These are phyloP conservation scores for Ascochyta pisi DNA, from an alignment of 2,329 filamentous ascomycete genomes.

Conservation along the genomic window DNA sequence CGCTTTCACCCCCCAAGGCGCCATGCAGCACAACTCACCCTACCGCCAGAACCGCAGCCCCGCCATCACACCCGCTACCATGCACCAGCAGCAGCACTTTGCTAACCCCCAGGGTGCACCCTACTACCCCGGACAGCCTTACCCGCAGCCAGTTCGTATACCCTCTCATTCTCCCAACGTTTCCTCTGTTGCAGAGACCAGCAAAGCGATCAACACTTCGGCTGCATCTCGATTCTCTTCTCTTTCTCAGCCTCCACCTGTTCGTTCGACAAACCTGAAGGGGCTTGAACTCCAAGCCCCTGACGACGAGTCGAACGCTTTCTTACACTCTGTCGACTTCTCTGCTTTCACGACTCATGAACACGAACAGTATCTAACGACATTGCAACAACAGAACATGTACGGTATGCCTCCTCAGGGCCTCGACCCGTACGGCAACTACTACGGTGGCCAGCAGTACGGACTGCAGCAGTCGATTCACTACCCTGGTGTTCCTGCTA, in stretches of 20 bases:
- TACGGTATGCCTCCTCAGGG: conserved; percentile 61
- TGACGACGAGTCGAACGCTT: conserved; percentile 31
- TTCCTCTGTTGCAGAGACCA: conserved; percentile 24
- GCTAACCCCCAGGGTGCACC: conserved; percentile 65
- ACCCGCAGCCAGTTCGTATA: conserved; percentile 66
- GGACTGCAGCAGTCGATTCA: conserved; percentile 57
- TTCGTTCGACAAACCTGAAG: conserved; percentile 23
- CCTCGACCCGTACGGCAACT: conserved; percentile 51
- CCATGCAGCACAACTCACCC: conserved; percentile 64
- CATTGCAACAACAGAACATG: conserved; percentile 69
- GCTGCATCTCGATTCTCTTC: conserved; percentile 24
- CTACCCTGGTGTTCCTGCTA: conserved; percentile 52
- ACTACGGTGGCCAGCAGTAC: conserved; percentile 57
- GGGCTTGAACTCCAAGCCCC: conserved; percentile 26
- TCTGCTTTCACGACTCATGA: conserved; percentile 73
- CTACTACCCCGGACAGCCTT: conserved; percentile 66
- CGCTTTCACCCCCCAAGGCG: conserved; percentile 57
- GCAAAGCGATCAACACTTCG: conserved; percentile 27
- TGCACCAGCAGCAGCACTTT: conserved; percentile 67
- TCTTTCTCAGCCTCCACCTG: conserved; percentile 14
- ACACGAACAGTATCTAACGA: conserved; percentile 76
- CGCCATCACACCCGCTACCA: conserved; percentile 67
- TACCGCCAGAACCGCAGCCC: conserved; percentile 64
- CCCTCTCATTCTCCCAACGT: conserved; percentile 52
- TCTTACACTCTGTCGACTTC: conserved; percentile 46